Percentiles rank a stretch among this genome's conserved stretches.
Conservation (phyloP, 495 filamentous ascomycete genomes). For the Aspergillus sparsus region DNA sequence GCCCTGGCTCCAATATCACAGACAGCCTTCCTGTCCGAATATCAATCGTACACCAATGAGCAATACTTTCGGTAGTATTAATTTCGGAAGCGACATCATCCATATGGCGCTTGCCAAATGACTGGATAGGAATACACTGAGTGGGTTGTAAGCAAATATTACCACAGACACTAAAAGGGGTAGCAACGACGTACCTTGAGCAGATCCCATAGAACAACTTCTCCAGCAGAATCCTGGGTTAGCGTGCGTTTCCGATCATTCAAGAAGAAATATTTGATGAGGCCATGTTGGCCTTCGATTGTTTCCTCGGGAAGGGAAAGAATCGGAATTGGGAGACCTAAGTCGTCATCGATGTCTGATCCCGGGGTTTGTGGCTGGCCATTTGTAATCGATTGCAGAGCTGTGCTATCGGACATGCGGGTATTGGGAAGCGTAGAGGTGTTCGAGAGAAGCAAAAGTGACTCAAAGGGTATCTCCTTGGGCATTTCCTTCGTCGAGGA, state of each 20-base stretch:
- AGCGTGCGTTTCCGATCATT: slow-evolving; percentile 89
- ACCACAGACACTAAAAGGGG: not conserved
- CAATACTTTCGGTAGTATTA: slow-evolving; percentile 84
- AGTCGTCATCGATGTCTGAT: slow-evolving; percentile 58
- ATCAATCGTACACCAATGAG: slow-evolving; percentile 94
- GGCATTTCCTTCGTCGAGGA: slow-evolving; percentile 29
- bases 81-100: slow-evolving; percentile 88
- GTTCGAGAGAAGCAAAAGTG: slow-evolving; percentile 77
- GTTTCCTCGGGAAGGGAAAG: slow-evolving; percentile 78
- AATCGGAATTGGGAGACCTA: slow-evolving; percentile 61
- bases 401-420: slow-evolving; percentile 50
- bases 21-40: slow-evolving; percentile 88
- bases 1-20: slow-evolving; percentile 88
- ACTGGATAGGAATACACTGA: slow-evolving; percentile 79
- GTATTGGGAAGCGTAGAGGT: slow-evolving; percentile 69
- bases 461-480: slow-evolving; percentile 72
- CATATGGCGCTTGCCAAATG: slow-evolving; percentile 88
- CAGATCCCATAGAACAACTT: slow-evolving; percentile 96
- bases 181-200: slow-evolving; percentile 58
- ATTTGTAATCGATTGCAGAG: slow-evolving; percentile 49
- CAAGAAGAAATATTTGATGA: slow-evolving; percentile 89
- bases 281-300: slow-evolving; percentile 91
- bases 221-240: slow-evolving; percentile 91
- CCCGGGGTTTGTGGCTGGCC: slow-evolving; percentile 60
- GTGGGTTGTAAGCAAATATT: slow-evolving; percentile 16